phyloP scores from a whole-genome alignment of 352 stramenopile species.

The Globisporangium paddicum region DNA sequence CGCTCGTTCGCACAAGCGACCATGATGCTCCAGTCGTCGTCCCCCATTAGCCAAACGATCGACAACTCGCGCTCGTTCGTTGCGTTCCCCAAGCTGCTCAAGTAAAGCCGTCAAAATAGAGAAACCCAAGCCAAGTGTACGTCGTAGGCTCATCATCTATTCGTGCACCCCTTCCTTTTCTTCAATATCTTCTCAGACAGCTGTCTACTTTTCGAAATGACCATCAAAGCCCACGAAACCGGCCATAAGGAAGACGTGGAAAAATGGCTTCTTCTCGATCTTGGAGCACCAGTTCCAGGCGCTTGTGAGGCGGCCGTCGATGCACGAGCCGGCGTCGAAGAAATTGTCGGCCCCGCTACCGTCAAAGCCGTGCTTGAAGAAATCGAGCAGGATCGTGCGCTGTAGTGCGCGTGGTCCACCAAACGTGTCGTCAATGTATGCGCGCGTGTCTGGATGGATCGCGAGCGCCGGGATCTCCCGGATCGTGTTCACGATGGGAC shows the following conservation, averaged over 20 bases:
- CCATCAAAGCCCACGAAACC: slow-evolving; percentile 97
- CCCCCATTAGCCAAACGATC: slow-evolving; percentile 25
- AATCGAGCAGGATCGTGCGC: slow-evolving; percentile 92
- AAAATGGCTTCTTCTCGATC: slow-evolving; percentile 92
- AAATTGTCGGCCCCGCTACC: slow-evolving; percentile 94
- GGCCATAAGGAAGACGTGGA: slow-evolving; percentile 95
- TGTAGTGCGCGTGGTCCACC: slow-evolving; percentile 80
- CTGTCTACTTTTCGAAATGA: slow-evolving; percentile 72
- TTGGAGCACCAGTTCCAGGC: slow-evolving; percentile 98
- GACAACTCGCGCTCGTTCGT: slow-evolving; percentile 68
- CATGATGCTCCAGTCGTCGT: slow-evolving; percentile 22
- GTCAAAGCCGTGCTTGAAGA: slow-evolving; percentile 96
- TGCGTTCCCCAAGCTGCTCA: slow-evolving; percentile 55
- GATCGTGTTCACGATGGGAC: slow-evolving; percentile 80
- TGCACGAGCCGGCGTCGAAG: slow-evolving; percentile 94
- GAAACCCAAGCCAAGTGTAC: not conserved
- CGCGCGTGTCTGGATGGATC: slow-evolving; percentile 32
- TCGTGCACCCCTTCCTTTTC: not conserved
- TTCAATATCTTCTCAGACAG: not conserved
- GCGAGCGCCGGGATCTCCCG: slow-evolving; percentile 42
- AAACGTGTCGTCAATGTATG: slow-evolving; percentile 79
- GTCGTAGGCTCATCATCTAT: not conserved
- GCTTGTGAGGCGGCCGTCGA: slow-evolving; percentile 95
- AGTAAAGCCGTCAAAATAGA: slow-evolving; percentile 23
- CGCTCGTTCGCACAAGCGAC: slow-evolving; percentile 50